These are phyloP conservation scores for Cylindrotheca fusiformis DNA, from an alignment of 108 stramenopile genomes.

Conservation along the genomic window DNA sequence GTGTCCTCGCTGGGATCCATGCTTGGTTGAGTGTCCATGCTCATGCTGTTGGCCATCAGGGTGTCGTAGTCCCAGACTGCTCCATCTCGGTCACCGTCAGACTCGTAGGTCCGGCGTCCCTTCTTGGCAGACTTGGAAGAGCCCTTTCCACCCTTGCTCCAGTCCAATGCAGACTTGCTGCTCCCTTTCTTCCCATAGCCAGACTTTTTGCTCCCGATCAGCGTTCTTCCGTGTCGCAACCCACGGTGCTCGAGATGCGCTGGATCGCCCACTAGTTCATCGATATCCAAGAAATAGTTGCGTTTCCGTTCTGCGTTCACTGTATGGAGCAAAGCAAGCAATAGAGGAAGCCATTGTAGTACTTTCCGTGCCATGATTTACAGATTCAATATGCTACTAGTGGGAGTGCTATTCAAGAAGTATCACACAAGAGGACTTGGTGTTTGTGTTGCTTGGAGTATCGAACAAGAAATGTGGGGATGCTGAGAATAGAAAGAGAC, in stretches of 20 bases:
- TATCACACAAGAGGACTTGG: no score
- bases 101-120: background rate
- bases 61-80: no score
- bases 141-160: background rate
- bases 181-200: constrained; percentile 3
- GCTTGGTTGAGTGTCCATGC: background rate
- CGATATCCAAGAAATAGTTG: background rate
- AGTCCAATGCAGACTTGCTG: background rate
- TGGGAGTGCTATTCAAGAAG: background rate
- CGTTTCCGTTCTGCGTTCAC: background rate
- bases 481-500: no score
- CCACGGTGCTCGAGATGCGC: background rate
- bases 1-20: background rate
- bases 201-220: background rate
- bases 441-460: no score
- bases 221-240: background rate
- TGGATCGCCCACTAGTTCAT: background rate
- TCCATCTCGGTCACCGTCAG: no score
- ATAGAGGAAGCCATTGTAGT: background rate
- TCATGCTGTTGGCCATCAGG: background rate
- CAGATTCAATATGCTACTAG: background rate
- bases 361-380: background rate
- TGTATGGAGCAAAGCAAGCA: background rate
- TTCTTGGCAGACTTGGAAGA: constrained; percentile 5
- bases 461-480: no score